Conservation (phyloP, 2,329 filamentous ascomycete species). For the Ceratocystis variospora region DNA sequence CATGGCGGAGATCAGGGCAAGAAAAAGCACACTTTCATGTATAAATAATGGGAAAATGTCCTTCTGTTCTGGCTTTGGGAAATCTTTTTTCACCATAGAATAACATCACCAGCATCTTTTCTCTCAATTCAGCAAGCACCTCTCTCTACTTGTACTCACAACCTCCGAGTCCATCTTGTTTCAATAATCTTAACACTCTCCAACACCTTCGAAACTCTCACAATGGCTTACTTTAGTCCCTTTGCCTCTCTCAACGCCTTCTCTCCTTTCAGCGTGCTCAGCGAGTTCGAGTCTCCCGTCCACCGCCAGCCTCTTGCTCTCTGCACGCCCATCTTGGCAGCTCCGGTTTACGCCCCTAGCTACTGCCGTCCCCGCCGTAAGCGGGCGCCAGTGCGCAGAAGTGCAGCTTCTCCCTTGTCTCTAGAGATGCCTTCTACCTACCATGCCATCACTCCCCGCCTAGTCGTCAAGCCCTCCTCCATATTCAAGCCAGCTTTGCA, state of each 20-base stretch:
- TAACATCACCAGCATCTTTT: not conserved
- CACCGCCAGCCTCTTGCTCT: not conserved
- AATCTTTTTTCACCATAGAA: not conserved
- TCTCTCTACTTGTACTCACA: not conserved
- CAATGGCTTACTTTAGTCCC: conserved; percentile 9
- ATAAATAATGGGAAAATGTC: conserved; percentile 1
- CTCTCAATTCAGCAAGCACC: not conserved
- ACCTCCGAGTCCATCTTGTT: not conserved
- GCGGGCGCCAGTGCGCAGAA: not conserved
- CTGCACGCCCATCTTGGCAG: not conserved
- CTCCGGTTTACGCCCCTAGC: not conserved
- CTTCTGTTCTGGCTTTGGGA: not conserved
- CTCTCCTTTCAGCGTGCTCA: not conserved
- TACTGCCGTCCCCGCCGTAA: not conserved
- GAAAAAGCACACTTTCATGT: not conserved
- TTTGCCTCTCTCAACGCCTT: conserved; percentile 1
- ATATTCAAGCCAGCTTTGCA: conserved; percentile 8
- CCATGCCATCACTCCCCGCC: not conserved
- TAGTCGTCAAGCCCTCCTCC: not conserved
- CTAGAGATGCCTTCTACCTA: not conserved
- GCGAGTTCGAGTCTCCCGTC: not conserved
- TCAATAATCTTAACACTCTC: not conserved
- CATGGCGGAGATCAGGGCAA: too few relatives aligned
- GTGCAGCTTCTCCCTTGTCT: not conserved
- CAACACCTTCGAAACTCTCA: not conserved